Base-by-base conservation (phyloP, 2,329 filamentous ascomycete genomes). In the Aspergillus chevalieri region DNA sequence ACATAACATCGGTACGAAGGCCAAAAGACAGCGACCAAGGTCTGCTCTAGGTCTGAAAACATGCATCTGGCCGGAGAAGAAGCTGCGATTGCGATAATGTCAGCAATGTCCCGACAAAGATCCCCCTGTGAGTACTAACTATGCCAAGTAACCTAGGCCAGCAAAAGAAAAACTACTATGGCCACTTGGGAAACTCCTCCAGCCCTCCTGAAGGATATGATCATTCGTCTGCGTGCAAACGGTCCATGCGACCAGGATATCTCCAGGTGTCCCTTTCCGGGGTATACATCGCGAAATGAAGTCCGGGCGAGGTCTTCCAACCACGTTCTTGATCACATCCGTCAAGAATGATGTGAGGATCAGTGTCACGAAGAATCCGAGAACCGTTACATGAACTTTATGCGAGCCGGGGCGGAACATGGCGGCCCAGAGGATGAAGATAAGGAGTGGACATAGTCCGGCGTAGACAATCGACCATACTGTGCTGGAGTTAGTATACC, bases 211-310 rank as follows among this genome's bases (percentile, higher is more conserved):
- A 0, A 85, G 66, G 2, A 76, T 70, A 56, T 82, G 80, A 50
- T 78, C 73, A 39, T 72, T 65, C 1, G 81, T 78, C 52, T 75
- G 68, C 5, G 70, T 73, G 52, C 74, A 77, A 9, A 75, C 70
- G 1, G 64, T 67, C 56, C 71, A 71, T 10, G 67, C 63, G 24
- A 85, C 77, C 44, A 85, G 69, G 28, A 70, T 60, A 55, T 83
- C 73, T 46, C 70, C 70, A 0, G 82, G 76, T 0, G 82, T 83
- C 6, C 77, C 79, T 12, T 75, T 66, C 49, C 67, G 72, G 1
- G 93, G 91, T 56, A 87, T 84, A 71, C 93, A 98, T 34, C 93
- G 84, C n/a, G 86, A 83, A 39, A 97, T 81, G 33, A 96, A 74
- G 69, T 97, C 92, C 3, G 92, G 92, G 6, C 92, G 82, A 26